Conservation (phyloP, 169 alveolate species). For the Eimeria mitis region DNA sequence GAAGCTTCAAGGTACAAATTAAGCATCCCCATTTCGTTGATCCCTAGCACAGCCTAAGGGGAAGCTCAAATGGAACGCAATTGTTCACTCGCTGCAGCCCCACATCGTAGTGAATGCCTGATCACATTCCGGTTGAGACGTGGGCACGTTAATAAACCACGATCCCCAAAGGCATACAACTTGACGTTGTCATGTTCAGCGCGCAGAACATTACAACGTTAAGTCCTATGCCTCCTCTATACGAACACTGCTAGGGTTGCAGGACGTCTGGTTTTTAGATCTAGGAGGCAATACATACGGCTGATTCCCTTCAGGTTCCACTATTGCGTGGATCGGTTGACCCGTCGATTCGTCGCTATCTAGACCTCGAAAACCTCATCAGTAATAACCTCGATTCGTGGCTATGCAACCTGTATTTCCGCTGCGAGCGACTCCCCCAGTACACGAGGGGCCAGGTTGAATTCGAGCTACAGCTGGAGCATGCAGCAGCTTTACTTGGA, state of each 20-base stretch:
- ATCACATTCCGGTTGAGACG: not conserved
- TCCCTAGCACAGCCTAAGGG: not conserved
- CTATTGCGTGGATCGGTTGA: conserved; percentile 85
- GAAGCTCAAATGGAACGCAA: not conserved
- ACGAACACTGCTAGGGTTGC: not conserved
- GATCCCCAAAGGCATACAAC: too few relatives aligned
- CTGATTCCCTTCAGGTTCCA: conserved; percentile 41
- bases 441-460: conserved; percentile 80
- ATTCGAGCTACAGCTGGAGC: conserved; percentile 76
- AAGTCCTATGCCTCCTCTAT: not conserved
- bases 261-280: not conserved
- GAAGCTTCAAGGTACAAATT: conserved; percentile 86
- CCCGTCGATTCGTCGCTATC: conserved; percentile 83
- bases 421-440: conserved; percentile 78
- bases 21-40: not conserved
- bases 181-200: not conserved
- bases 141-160: not conserved
- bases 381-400: conserved; percentile 86
- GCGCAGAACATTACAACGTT: not conserved
- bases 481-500: conserved; percentile 76
- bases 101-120: not conserved
- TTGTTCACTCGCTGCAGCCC: not conserved
- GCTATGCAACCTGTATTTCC: conserved; percentile 88
- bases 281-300: not conserved
- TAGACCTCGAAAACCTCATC: conserved; percentile 86